Percentiles rank a stretch among this genome's conserved stretches.
phyloP scores from a whole-genome alignment of 129 eudicot genomes.

The Gnaphalium uliginosum region DNA sequence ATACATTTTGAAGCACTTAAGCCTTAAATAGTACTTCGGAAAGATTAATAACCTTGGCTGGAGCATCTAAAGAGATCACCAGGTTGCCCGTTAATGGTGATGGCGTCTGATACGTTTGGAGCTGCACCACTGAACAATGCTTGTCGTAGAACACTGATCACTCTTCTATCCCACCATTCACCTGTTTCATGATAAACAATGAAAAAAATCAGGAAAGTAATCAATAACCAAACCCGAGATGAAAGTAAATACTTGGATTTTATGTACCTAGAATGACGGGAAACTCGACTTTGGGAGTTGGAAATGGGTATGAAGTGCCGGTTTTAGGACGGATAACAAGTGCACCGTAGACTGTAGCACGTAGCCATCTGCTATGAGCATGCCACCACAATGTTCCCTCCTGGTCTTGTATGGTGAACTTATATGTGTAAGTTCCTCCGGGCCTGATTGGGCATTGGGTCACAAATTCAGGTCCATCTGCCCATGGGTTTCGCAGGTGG shows the following conservation, averaged over 20 bases:
- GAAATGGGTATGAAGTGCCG: conserved; percentile 68
- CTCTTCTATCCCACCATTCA: conserved; percentile 87
- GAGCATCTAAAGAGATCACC: conserved; percentile 87
- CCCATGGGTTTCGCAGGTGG: conserved; percentile 85
- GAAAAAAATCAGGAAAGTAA: not conserved
- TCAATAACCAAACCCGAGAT: not conserved
- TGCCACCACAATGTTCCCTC: conserved; percentile 96
- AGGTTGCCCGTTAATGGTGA: conserved; percentile 83
- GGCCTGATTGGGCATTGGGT: conserved; percentile 88
- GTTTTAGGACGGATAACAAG: conserved; percentile 60
- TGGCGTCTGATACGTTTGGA: conserved; percentile 80
- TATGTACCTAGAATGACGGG: conserved; percentile 68
- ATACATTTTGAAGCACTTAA: too few species aligned
- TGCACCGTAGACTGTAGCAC: conserved; percentile 93
- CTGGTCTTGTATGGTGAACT: conserved; percentile 60
- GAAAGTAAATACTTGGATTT: not conserved
- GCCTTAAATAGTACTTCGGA: not conserved
- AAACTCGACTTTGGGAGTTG: conserved; percentile 54
- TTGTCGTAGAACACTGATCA: conserved; percentile 55
- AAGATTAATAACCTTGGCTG: conserved; percentile 43
- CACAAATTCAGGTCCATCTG: conserved; percentile 81
- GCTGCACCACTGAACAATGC: conserved; percentile 65
- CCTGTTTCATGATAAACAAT: conserved; percentile 41
- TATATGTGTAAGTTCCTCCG: conserved; percentile 69
- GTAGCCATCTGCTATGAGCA: conserved; percentile 88